These are phyloP conservation scores for Sporisorium reilianum DNA, from an alignment of 1,284 basidiomycete species.

Conservation along the genomic window DNA sequence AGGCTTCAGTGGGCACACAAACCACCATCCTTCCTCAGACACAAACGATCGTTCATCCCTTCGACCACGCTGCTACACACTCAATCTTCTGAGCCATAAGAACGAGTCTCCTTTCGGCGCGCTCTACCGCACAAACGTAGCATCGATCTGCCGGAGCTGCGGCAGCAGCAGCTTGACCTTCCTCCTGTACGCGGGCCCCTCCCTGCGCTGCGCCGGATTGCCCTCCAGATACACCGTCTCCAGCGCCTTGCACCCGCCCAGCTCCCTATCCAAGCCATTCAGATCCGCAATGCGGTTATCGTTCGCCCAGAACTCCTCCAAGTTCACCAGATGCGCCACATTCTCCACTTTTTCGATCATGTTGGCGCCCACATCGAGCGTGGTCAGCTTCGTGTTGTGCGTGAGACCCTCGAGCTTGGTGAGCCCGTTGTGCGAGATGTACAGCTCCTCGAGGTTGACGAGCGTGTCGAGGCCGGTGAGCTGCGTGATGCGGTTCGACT, in stretches of 20 bases:
- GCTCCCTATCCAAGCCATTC: constrained; percentile 78
- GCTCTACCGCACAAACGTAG: constrained; percentile 75
- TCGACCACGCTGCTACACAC: background rate
- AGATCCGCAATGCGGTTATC: constrained; percentile 84
- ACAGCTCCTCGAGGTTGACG: constrained; percentile 83
- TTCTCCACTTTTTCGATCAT: constrained; percentile 83
- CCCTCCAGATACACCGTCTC: constrained; percentile 94
- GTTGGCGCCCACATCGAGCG: constrained; percentile 89
- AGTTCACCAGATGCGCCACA: constrained; percentile 78
- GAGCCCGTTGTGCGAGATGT: constrained; percentile 93
- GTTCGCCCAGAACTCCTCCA: constrained; percentile 96
- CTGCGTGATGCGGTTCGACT: constrained; percentile 92
- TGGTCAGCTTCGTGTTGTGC: constrained; percentile 75
- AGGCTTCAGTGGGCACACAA: too few relatives aligned
- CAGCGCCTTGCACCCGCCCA: constrained; percentile 75
- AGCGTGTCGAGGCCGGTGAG: constrained; percentile 77
- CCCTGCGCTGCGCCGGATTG: constrained; percentile 87
- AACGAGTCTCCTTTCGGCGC: constrained; percentile 66
- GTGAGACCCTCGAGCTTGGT: constrained; percentile 86
- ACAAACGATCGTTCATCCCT: background rate
- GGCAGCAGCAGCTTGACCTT: constrained; percentile 90
- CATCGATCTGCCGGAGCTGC: constrained; percentile 92
- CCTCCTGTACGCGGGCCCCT: constrained; percentile 83
- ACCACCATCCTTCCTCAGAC: too few relatives aligned
- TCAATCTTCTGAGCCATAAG: background rate